Evolutionary conservation across 305 asterid genomes (phyloP).

Genomic region (Rubia tinctorum): DNA sequence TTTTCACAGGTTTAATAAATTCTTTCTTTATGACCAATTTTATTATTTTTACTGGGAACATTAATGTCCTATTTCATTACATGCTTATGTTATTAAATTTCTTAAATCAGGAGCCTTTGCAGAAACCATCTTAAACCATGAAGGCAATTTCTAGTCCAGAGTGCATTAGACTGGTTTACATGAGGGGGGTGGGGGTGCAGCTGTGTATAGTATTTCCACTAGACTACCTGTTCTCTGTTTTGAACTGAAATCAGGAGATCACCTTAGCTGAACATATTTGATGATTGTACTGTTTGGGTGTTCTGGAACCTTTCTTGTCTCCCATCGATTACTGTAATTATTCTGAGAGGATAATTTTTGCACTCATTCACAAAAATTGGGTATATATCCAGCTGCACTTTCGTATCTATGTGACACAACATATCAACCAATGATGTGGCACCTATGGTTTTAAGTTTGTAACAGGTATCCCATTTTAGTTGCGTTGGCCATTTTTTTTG

Average conservation of each 20-base stretch:
- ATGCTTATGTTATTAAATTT: not conserved
- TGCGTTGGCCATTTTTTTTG: not conserved
- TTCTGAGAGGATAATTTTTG: not conserved
- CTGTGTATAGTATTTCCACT: not conserved
- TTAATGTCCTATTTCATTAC: too few relatives aligned
- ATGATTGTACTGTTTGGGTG: not conserved
- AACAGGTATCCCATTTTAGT: not conserved
- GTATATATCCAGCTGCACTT: not conserved
- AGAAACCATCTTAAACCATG: not conserved
- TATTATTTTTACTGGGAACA: too few relatives aligned
- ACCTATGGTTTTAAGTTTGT: not conserved
- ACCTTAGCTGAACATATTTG: not conserved
- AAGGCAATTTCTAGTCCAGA: not conserved
- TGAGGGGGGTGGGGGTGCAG: not conserved
- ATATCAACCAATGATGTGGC: not conserved
- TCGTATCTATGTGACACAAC: not conserved
- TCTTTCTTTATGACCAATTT: not conserved
- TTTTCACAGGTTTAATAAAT: not conserved
- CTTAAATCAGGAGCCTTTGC: not conserved
- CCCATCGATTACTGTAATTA: not conserved
- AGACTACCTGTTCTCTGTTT: not conserved
- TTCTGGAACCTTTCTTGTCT: conserved; percentile 1
- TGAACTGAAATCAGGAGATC: not conserved
- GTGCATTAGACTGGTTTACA: not conserved
- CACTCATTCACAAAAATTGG: not conserved